Evolutionary conservation across 169 alveolate species (phyloP).

Genomic region (Cyclospora cayetanensis): DNA sequence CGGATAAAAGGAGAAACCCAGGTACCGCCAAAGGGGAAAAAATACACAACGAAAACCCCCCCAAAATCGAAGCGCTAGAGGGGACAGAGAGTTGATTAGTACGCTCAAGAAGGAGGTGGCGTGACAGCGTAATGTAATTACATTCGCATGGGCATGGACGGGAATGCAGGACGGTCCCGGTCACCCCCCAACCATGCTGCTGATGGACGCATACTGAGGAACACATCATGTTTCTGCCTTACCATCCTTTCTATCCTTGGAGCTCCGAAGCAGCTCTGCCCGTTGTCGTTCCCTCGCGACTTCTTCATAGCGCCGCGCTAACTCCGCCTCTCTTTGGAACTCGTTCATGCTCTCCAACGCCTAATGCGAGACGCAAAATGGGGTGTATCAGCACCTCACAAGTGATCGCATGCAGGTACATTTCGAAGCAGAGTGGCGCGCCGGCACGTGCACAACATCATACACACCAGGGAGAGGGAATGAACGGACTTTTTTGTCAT

Average conservation of each 20-base stretch:
- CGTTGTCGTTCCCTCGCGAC: slow-evolving; percentile 29
- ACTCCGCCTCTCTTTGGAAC: slow-evolving; percentile 64
- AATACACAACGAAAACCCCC: no score
- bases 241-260: not conserved
- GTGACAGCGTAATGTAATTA: no score
- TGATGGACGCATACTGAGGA: no score
- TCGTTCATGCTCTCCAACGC: slow-evolving; percentile 40
- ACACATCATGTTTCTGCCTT: not conserved
- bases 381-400: no score
- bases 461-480: not conserved
- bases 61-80: no score
- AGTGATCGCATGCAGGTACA: not conserved
- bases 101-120: no score
- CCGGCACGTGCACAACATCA: not conserved
- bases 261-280: not conserved
- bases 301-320: slow-evolving; percentile 62
- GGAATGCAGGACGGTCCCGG: no score
- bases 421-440: not conserved
- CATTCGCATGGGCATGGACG: no score
- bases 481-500: not conserved
- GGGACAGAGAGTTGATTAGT: no score
- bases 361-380: not conserved
- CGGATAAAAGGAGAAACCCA: no score
- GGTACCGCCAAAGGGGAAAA: no score
- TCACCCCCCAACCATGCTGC: no score